Evolutionary conservation across 2,329 filamentous ascomycete species (phyloP), one percentile per base, ranked within the genome.

Genomic region (Aspergillus melleus): DNA sequence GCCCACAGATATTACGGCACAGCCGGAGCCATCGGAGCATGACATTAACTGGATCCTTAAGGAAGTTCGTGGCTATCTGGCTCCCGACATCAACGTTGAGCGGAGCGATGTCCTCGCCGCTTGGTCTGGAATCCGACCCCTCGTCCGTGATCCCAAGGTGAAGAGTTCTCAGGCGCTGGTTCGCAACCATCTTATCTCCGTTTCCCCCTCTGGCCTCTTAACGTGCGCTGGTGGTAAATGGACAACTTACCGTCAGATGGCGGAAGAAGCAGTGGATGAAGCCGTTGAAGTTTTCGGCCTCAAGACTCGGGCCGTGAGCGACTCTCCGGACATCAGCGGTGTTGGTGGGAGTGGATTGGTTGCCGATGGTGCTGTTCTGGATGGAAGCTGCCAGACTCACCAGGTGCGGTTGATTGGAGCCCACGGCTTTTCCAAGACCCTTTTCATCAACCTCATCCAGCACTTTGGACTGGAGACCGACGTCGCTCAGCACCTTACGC

Each of bases 401-500:
- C 86, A 89, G 68, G 88, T 96, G 55, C 88, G 90, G 57, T 82
- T 96, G 36, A 83, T 95, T 60, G 92, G 92, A 67, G 90, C 92
- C 11, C 92, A 96, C 74, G 91, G 92, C 57, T 96, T 88, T 80
- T 92, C 89, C 76, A 92, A 92, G 77, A 91, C 92, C 1, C 86
- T 97, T 24, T 96, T 96, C 80, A 96, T 97, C 82, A 93, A 94
- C 76, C 81, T 97, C 39, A 95, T 96, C 72, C 92, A 97, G 76
- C 91, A 96, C 79, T 96, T 91, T 72, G 92, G 92, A 64, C 80
- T 97, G 58, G 93, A 96, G 77, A 96, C 91, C 19, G 92, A 96
- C 68, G 91, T 97, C 20, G 93, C 93, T 49, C 90, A 92, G 79
- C 92, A 97, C 77, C 83, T 97, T 36, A 90, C 89, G 14, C 86